Evolutionary conservation across 2,329 filamentous ascomycete genomes (phyloP), one percentile per base, ranked within the genome.

Genomic region (Colletotrichum sp.): DNA sequence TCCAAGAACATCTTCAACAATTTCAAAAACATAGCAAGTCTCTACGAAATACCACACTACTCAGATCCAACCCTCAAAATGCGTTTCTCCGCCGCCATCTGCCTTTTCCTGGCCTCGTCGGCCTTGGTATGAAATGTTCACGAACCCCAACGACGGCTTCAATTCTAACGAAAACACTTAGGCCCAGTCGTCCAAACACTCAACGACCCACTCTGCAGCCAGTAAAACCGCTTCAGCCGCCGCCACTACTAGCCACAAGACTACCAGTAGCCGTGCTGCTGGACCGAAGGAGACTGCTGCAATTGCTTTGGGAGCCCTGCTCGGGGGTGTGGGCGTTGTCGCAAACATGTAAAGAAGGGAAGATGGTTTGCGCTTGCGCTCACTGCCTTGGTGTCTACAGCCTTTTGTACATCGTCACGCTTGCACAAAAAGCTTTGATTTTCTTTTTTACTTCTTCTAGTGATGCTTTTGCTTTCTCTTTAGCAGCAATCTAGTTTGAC

Each of bases 121-220:
- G 39, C 18, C 5, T n/a, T 12, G 39, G 39, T 48, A 48, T n/a
- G 18, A 48, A n/a, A 48, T 12, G 18, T 48, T 21, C 9, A 12
- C 9, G 1, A 3, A n/a, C 9, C 6, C 1, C 2, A 3, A 4
- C 18, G 1, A 1, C 39, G 18, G 36, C 16, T 36, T 3, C 9
- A 10, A n/a, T n/a, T 21, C 18, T 48, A 48, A 48, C 18, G 10
- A 12, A 12, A 7, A 0, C 3, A 48, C 18, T 48, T 48, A 48
- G 39, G 39, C 39, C 18, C 39, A 48, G 39, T 48, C 39, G 5
- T 48, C 39, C 39, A 48, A 48, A 48, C 39, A 48, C 39, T 48
- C 39, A 12, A 48, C 39, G 5, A 48, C 39, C 1, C 18, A n/a
- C 18, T 48, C 39, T n/a, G 39, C 39, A n/a, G 39, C 39, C 18